Evolutionary conservation across 768 basidiomycete genomes (phyloP).

Genomic region (Tylopilus felleus): DNA sequence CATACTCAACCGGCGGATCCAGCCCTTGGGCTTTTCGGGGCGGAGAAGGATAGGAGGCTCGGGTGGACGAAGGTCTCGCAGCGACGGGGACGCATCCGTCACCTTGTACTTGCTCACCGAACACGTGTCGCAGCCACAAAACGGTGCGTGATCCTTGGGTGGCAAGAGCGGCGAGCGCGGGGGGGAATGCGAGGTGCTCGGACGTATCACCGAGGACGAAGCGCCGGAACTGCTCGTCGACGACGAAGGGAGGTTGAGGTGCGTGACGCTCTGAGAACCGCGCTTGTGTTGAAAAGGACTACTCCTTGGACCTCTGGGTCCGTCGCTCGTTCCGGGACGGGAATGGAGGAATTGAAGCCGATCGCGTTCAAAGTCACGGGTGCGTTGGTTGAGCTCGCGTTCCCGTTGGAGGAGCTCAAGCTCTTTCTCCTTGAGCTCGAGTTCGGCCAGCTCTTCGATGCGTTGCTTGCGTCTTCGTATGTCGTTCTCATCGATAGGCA

Average conservation of each 20-base stretch:
- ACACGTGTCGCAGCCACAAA: conserved; percentile 65
- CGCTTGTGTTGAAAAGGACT: conserved; percentile 27
- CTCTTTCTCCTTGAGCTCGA: conserved; percentile 56
- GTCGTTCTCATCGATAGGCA: conserved; percentile 21
- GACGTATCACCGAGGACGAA: conserved; percentile 8
- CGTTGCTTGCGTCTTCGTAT: conserved; percentile 37
- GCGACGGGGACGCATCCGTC: conserved; percentile 24
- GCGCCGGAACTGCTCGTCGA: conserved; percentile 7
- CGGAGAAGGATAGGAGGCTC: conserved; percentile 45
- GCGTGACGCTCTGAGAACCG: conserved; percentile 30
- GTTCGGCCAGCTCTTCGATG: conserved; percentile 48
- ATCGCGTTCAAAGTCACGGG: conserved; percentile 58
- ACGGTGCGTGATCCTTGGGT: conserved; percentile 49
- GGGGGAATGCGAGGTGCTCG: conserved; percentile 29
- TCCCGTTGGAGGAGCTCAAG: conserved; percentile 50
- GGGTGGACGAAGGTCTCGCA: conserved; percentile 39
- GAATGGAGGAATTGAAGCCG: conserved; percentile 40
- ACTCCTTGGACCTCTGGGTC: conserved; percentile 26
- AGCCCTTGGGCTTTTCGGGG: conserved; percentile 60
- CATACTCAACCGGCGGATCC: conserved; percentile 79
- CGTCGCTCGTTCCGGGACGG: conserved; percentile 31
- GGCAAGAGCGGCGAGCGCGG: conserved; percentile 30
- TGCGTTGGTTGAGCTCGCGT: conserved; percentile 49
- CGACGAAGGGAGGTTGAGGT: conserved; percentile 21
- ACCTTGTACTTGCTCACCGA: conserved; percentile 55